These are phyloP conservation scores for Metschnikowia aberdeeniae DNA, from an alignment of 805 yeast species.

Conservation along the genomic window DNA sequence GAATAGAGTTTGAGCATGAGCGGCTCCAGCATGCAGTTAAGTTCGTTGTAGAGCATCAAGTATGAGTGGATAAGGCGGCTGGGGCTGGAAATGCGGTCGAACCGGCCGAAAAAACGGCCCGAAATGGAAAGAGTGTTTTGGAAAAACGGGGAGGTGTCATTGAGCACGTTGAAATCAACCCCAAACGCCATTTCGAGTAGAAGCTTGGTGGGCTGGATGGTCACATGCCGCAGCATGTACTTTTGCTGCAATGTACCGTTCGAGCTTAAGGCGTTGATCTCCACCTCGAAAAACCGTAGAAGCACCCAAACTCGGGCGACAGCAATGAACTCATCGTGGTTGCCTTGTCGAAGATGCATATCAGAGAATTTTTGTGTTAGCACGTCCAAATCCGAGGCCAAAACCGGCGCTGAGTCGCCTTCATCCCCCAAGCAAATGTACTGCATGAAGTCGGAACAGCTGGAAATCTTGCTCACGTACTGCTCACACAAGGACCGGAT, in stretches of 20 bases:
- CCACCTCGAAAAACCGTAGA: slow-evolving; percentile 12
- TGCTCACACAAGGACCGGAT: slow-evolving; percentile 1
- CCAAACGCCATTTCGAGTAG: slow-evolving; percentile 7
- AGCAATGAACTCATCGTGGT: slow-evolving; percentile 10
- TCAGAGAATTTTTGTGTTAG: slow-evolving; percentile 1
- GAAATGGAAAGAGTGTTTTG: slow-evolving; percentile 3
- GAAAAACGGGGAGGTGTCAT: slow-evolving; percentile 5
- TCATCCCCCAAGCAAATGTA: slow-evolving; percentile 1
- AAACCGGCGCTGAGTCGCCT: background rate
- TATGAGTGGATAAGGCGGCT: slow-evolving; percentile 11
- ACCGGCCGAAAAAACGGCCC: slow-evolving; percentile 12
- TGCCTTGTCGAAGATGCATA: background rate
- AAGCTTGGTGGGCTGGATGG: slow-evolving; percentile 13
- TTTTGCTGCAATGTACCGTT: slow-evolving; percentile 8
- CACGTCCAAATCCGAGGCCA: background rate
- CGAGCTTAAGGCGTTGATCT: slow-evolving; percentile 8
- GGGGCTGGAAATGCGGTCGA: slow-evolving; percentile 8
- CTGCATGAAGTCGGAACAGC: slow-evolving; percentile 5
- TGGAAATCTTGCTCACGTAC: slow-evolving; percentile 6
- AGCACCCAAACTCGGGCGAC: slow-evolving; percentile 16
- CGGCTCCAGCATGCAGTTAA: slow-evolving; percentile 7
- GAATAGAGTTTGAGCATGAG: slow-evolving; percentile 7
- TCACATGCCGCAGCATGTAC: slow-evolving; percentile 1
- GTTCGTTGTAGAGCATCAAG: slow-evolving; percentile 12
- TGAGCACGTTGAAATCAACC: background rate